Conservation (phyloP, 352 stramenopile species). For the Proteromonas lacertae region DNA sequence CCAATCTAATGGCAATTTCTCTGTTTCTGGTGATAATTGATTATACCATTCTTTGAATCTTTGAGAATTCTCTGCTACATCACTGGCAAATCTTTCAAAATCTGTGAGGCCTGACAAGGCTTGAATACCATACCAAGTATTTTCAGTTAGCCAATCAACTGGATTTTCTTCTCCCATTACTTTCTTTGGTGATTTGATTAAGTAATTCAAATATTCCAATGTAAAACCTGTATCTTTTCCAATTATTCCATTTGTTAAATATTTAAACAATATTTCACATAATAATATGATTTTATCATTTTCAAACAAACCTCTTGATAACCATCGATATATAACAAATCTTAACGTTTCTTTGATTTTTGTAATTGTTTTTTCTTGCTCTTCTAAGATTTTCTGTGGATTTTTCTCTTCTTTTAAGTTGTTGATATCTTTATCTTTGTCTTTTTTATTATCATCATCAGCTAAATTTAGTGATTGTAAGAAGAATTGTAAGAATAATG, state of each 20-base stretch:
- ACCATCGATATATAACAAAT: constrained; percentile 45
- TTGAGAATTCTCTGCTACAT: constrained; percentile 43
- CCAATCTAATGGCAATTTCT: constrained; percentile 55
- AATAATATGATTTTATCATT: constrained; percentile 54
- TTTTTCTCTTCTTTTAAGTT: constrained; percentile 10
- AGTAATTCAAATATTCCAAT: constrained; percentile 25
- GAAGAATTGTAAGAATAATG: constrained; percentile 48
- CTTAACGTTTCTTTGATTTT: constrained; percentile 28
- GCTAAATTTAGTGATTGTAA: constrained; percentile 31
- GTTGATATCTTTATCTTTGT: constrained; percentile 9
- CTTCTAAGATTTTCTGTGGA: constrained; percentile 27
- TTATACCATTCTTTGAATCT: constrained; percentile 65
- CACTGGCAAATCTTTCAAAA: constrained; percentile 36
- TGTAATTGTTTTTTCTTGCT: constrained; percentile 39
- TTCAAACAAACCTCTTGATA: constrained; percentile 48
- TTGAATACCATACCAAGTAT: constrained; percentile 30
- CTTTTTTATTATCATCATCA: too few species aligned
- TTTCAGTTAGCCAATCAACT: constrained; percentile 35
- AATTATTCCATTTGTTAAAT: constrained; percentile 18
- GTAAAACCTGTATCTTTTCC: constrained; percentile 19
- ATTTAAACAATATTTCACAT: constrained; percentile 33
- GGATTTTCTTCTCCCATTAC: constrained; percentile 19
- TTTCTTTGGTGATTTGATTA: constrained; percentile 27
- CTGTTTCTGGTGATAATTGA: constrained; percentile 25
- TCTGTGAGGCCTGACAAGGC: constrained; percentile 27